Percentiles rank a stretch among this genome's conserved stretches.
phyloP scores from a whole-genome alignment of 2,329 filamentous ascomycete genomes.

The Fusarium anguioides region DNA sequence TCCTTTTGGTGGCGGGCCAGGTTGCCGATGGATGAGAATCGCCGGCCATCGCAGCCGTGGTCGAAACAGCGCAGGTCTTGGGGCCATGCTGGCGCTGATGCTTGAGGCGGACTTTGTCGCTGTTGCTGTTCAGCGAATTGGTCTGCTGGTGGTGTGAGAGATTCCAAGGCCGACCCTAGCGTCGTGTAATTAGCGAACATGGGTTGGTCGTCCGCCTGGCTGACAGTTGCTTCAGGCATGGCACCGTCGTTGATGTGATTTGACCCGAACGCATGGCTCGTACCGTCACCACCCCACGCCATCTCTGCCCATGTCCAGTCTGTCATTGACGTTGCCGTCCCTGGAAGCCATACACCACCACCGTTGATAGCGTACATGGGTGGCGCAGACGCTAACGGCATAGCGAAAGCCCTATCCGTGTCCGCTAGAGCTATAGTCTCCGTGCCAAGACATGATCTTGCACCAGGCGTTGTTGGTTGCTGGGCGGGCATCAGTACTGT shows the following conservation, averaged over 20 bases:
- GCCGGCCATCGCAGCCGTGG: constrained; percentile 8
- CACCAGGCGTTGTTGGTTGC: constrained; percentile 7
- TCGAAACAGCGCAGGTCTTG: constrained; percentile 8
- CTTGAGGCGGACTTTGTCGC: constrained; percentile 1
- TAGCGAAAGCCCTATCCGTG: not conserved
- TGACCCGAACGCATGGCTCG: constrained; percentile 4
- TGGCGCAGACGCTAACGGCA: constrained; percentile 5
- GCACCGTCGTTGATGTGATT: constrained; percentile 3
- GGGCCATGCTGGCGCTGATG: constrained; percentile 5
- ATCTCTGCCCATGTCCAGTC: constrained; percentile 7
- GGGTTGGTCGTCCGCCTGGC: constrained; percentile 1
- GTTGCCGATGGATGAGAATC: constrained; percentile 12
- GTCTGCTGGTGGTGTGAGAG: constrained; percentile 4
- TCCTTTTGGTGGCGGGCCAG: constrained; percentile 10
- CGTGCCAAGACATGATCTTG: constrained; percentile 7
- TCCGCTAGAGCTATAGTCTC: constrained; percentile 3
- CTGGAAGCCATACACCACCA: constrained; percentile 8
- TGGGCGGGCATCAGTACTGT: constrained; percentile 1
- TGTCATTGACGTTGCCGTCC: not conserved
- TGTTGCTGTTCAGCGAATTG: constrained; percentile 3
- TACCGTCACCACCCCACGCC: constrained; percentile 3
- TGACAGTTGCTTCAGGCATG: constrained; percentile 3
- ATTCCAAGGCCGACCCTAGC: not conserved
- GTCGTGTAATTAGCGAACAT: constrained; percentile 6
- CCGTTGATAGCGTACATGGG: not conserved